Conservation (phyloP, 2,329 filamentous ascomycete species). For the Tolypocladium inflatum region DNA sequence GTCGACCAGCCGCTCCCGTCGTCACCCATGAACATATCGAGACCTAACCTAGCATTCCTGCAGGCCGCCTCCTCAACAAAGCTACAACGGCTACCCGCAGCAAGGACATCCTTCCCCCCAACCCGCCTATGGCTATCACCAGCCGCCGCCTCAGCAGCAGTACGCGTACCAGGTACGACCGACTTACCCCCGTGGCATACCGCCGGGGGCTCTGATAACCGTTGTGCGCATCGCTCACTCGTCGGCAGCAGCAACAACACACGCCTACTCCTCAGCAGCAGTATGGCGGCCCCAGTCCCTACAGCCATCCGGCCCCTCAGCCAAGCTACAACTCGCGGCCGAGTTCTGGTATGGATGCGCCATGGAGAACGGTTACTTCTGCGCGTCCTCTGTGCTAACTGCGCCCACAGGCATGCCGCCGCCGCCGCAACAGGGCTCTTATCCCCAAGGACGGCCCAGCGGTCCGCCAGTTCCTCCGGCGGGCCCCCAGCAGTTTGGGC, state of each 20-base stretch:
- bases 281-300: constrained; percentile 18
- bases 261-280: constrained; percentile 24
- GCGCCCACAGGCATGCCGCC: constrained; percentile 8
- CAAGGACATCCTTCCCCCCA: constrained; percentile 38
- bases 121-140: constrained; percentile 34
- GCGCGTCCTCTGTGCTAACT: neutral
- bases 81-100: constrained; percentile 31
- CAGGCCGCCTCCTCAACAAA: constrained; percentile 6
- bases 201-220: neutral
- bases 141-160: constrained; percentile 27
- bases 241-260: constrained; percentile 23
- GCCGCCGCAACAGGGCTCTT: constrained; percentile 6
- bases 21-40: neutral
- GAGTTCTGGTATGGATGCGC: constrained; percentile 20
- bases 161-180: constrained; percentile 26
- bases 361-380: neutral
- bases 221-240: neutral
- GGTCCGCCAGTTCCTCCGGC: constrained; percentile 58
- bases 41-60: neutral
- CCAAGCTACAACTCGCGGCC: constrained; percentile 39
- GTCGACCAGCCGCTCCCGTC: neutral
- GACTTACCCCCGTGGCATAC: neutral
- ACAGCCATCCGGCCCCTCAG: constrained; percentile 23
- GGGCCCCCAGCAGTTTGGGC: constrained; percentile 63
- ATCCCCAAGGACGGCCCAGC: constrained; percentile 9